These are phyloP conservation scores for Cladophialophora bantiana DNA, from an alignment of 2,329 filamentous ascomycete species.

Conservation along the genomic window DNA sequence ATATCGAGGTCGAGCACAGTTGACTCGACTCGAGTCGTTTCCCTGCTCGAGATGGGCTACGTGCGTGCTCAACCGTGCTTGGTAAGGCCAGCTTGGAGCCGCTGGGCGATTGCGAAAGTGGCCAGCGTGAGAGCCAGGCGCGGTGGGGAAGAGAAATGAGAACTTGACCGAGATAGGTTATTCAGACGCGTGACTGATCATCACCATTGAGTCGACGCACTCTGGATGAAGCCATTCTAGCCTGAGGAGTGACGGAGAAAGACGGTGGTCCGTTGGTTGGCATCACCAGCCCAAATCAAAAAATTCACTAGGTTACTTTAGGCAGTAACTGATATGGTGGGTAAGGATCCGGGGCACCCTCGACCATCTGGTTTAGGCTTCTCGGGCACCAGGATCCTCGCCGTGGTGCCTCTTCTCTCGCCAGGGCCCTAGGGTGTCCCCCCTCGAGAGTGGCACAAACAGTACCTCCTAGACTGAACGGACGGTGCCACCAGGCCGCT, in stretches of 20 bases:
- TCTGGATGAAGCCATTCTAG: not conserved
- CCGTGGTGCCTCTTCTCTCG: not conserved
- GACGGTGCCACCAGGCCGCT: not conserved
- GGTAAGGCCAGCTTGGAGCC: not conserved
- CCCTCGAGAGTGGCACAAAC: too few species aligned
- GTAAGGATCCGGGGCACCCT: not conserved
- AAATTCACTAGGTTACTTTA: too few species aligned
- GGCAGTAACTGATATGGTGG: not conserved
- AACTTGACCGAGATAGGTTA: not conserved
- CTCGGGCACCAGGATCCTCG: not conserved
- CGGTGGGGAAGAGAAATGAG: not conserved
- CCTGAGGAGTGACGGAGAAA: conserved; percentile 2
- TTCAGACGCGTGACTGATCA: not conserved
- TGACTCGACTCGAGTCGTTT: conserved; percentile 5
- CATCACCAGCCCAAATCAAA: too few species aligned
- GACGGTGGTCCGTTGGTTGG: not conserved
- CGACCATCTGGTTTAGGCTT: not conserved
- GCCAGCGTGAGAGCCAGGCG: not conserved
- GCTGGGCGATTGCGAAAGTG: not conserved
- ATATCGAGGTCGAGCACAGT: conserved; percentile 2
- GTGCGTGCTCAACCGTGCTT: not conserved
- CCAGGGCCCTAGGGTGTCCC: not conserved
- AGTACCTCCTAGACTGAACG: not conserved
- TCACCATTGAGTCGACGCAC: not conserved
- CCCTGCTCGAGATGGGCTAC: not conserved